phyloP scores from a whole-genome alignment of 371 early-diverging fungal genomes.

The Mucor racemosus region DNA sequence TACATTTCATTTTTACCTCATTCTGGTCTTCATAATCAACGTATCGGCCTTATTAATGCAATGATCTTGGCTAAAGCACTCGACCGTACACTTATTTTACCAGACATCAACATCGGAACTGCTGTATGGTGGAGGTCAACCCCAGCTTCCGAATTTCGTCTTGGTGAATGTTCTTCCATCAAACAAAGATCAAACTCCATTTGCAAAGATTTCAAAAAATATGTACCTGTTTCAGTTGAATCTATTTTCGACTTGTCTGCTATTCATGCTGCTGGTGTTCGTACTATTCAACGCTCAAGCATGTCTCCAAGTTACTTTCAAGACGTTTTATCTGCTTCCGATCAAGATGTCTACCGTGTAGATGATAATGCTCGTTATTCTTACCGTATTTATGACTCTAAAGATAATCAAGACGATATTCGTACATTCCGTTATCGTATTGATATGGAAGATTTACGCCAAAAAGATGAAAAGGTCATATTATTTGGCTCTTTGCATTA shows the following conservation, averaged over 20 bases:
- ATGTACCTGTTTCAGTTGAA: slow-evolving; percentile 43
- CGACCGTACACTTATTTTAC: slow-evolving; percentile 61
- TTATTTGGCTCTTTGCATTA: slow-evolving; percentile 53
- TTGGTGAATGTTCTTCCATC: slow-evolving; percentile 16
- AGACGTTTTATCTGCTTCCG: slow-evolving; percentile 12
- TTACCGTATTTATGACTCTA: slow-evolving; percentile 54
- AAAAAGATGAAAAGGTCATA: slow-evolving; percentile 45
- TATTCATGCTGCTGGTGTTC: slow-evolving; percentile 31
- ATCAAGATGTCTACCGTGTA: slow-evolving; percentile 32
- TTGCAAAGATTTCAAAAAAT: slow-evolving; percentile 47
- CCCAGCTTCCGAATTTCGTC: slow-evolving; percentile 5
- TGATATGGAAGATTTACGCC: slow-evolving; percentile 38
- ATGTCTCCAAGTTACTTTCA: slow-evolving; percentile 40
- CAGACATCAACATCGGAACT: slow-evolving; percentile 47
- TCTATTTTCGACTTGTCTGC: slow-evolving; percentile 43
- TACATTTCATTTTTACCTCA: slow-evolving; percentile 64
- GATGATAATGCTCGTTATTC: slow-evolving; percentile 43
- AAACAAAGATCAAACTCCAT: slow-evolving; percentile 7
- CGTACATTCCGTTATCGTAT: slow-evolving; percentile 34
- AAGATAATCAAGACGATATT: slow-evolving; percentile 21
- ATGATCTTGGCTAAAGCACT: slow-evolving; percentile 58
- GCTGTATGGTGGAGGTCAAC: slow-evolving; percentile 42
- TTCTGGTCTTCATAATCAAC: slow-evolving; percentile 66
- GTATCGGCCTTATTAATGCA: slow-evolving; percentile 60
- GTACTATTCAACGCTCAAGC: slow-evolving; percentile 31